These are phyloP conservation scores for Phanerodontia chrysosporium DNA, from an alignment of 768 basidiomycete species.

Conservation along the genomic window DNA sequence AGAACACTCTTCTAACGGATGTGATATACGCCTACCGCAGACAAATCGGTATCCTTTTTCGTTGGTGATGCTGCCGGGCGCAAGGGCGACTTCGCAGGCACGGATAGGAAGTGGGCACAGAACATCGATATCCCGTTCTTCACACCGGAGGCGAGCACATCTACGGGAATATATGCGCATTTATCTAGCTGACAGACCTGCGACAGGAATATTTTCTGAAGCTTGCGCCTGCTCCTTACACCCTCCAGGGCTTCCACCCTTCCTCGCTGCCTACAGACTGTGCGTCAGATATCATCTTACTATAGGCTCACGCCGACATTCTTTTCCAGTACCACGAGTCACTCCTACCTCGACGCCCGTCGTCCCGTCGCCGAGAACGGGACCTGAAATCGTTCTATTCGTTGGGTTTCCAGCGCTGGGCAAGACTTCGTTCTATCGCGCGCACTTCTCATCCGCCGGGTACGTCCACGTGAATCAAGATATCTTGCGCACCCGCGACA, in stretches of 20 bases:
- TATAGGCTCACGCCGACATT: neutral
- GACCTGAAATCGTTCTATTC: slow-evolving; percentile 52
- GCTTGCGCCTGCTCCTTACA: slow-evolving; percentile 34
- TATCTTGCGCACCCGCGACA: slow-evolving; percentile 64
- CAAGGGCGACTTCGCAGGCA: slow-evolving; percentile 68
- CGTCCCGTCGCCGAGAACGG: slow-evolving; percentile 25
- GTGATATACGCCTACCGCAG: no score
- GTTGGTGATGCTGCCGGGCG: slow-evolving; percentile 92
- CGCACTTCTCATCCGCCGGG: slow-evolving; percentile 58
- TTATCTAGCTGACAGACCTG: no score
- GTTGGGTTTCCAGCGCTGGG: slow-evolving; percentile 65
- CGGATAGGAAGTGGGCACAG: slow-evolving; percentile 82
- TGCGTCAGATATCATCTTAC: slow-evolving; percentile 3
- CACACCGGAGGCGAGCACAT: slow-evolving; percentile 76
- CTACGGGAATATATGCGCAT: neutral
- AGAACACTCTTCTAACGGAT: no score
- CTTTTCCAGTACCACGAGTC: slow-evolving; percentile 40
- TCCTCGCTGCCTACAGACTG: slow-evolving; percentile 36
- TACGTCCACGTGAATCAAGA: slow-evolving; percentile 91
- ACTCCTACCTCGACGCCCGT: slow-evolving; percentile 49
- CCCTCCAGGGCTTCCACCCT: slow-evolving; percentile 69
- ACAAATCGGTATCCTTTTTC: slow-evolving; percentile 64
- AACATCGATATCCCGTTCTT: slow-evolving; percentile 71
- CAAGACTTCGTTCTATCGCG: slow-evolving; percentile 77
- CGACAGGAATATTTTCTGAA: slow-evolving; percentile 84